Conservation (phyloP, 768 basidiomycete species). For the Termitomyces sp. region DNA sequence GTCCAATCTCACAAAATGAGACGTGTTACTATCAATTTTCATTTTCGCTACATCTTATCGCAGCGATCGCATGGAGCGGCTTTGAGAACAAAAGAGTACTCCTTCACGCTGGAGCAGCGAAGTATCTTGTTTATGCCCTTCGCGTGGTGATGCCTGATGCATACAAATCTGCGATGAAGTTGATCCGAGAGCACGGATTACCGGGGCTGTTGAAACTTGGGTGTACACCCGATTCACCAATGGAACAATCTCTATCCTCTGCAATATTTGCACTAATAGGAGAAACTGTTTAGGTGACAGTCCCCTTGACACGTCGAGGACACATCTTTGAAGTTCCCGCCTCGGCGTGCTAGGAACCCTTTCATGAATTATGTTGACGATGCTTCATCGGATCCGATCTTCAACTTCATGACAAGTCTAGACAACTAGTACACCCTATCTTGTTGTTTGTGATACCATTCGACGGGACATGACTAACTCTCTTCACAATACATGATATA, state of each 20-base stretch:
- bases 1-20: too few species aligned
- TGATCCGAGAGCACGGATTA: slow-evolving; percentile 8
- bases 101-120: slow-evolving; percentile 7
- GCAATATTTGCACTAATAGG: slow-evolving; percentile 8
- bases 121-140: slow-evolving; percentile 7
- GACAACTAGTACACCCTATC: not conserved
- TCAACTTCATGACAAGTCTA: not conserved
- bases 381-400: not conserved
- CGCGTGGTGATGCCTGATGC: slow-evolving; percentile 4
- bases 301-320: too few species aligned
- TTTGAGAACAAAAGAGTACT: slow-evolving; percentile 2
- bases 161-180: not conserved
- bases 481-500: not conserved
- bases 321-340: not conserved
- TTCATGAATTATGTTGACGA: too few species aligned
- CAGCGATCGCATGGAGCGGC: slow-evolving; percentile 1
- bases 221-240: not conserved
- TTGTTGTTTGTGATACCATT: not conserved
- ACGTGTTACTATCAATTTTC: slow-evolving; percentile 8
- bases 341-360: not conserved
- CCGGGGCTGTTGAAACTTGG: slow-evolving; percentile 1
- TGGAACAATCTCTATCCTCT: slow-evolving; percentile 6
- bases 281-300: not conserved
- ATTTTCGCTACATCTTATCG: slow-evolving; percentile 11
- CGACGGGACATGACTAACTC: not conserved